phyloP scores from a whole-genome alignment of 169 alveolate species.

The Plasmodium gonderi region DNA sequence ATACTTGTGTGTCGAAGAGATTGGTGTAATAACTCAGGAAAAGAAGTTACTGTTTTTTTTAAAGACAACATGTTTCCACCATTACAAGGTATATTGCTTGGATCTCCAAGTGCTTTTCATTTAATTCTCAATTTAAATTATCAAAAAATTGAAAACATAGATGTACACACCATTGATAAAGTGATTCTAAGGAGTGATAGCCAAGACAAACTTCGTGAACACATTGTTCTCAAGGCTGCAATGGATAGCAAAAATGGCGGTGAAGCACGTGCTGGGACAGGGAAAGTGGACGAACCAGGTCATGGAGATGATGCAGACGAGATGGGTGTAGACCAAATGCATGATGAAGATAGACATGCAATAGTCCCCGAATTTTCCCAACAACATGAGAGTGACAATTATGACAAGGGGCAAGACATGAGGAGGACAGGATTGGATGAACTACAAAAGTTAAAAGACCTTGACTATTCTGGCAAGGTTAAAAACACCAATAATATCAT shows the following conservation, averaged over 20 bases:
- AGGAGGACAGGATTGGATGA: slow-evolving; percentile 8
- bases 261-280: neutral
- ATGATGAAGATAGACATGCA: neutral
- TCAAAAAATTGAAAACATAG: slow-evolving; percentile 41
- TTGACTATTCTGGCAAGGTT: neutral
- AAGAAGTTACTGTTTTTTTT: slow-evolving; percentile 76
- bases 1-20: slow-evolving; percentile 79
- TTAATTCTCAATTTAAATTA: slow-evolving; percentile 67
- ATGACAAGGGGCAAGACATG: neutral
- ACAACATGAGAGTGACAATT: neutral
- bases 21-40: slow-evolving; percentile 80
- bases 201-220: neutral
- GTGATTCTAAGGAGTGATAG: slow-evolving; percentile 13
- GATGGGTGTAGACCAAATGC: neutral
- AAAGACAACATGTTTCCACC: slow-evolving; percentile 66
- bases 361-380: no score
- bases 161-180: slow-evolving; percentile 7
- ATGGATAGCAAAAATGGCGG: neutral
- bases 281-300: neutral
- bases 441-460: slow-evolving; percentile 14
- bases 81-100: slow-evolving; percentile 75
- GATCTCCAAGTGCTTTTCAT: slow-evolving; percentile 80
- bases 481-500: neutral
- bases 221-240: slow-evolving; percentile 28
- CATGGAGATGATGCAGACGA: neutral